A percentile compares a stretch with the other conserved stretches of the same genome.
Evolutionary conservation across 2,329 filamentous ascomycete genomes (phyloP).

Genomic region (Elsinoe perseae): DNA sequence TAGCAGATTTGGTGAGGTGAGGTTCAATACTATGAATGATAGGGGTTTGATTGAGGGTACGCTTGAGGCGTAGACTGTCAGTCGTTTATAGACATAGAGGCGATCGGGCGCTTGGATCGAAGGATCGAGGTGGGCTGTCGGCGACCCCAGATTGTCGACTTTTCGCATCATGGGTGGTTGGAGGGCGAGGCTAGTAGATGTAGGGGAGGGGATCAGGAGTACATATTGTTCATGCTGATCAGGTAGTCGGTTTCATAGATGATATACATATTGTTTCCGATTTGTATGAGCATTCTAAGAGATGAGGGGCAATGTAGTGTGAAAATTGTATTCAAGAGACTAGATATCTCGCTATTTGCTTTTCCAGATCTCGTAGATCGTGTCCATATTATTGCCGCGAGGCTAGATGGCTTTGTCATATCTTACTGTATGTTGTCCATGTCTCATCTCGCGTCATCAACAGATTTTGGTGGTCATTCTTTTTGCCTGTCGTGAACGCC

Average conservation of each 20-base stretch:
- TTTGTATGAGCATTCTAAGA: too few relatives aligned
- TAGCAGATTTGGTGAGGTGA: not conserved
- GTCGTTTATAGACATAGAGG: too few relatives aligned
- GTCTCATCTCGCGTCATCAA: not conserved
- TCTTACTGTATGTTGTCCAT: not conserved
- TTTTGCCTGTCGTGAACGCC: not conserved
- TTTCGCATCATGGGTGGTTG: not conserved
- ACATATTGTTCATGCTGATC: not conserved
- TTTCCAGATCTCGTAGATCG: not conserved
- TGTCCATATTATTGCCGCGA: not conserved
- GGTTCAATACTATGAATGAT: conserved; percentile 13
- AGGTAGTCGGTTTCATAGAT: not conserved
- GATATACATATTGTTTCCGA: not conserved
- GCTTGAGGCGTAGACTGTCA: not conserved
- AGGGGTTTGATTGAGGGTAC: conserved; percentile 11
- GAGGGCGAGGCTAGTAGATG: not conserved
- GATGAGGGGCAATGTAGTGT: not conserved
- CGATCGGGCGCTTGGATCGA: too few relatives aligned
- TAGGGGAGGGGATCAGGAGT: not conserved
- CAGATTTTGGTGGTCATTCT: not conserved
- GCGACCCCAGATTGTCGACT: not conserved
- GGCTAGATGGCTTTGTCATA: not conserved
- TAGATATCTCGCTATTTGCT: not conserved
- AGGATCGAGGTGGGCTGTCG: not conserved
- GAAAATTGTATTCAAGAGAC: not conserved